Evolutionary conservation across 495 filamentous ascomycete species (phyloP).

Genomic region (Podospora appendiculata): DNA sequence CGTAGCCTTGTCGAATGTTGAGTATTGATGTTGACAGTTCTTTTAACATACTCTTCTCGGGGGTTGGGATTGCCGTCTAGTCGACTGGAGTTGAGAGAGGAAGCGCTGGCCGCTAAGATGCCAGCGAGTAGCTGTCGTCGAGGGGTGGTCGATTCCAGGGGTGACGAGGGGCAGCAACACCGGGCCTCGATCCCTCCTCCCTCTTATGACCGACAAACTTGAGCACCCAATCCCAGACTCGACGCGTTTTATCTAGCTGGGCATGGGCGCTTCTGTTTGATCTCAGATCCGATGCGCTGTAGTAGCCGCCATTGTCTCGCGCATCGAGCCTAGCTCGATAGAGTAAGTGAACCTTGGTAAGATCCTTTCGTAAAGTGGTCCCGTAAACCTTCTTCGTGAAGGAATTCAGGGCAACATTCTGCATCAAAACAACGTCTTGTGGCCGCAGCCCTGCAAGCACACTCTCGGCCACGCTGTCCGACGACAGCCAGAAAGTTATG

Average conservation of each 20-base stretch:
- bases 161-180: neutral
- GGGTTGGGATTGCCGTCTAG: no score
- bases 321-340: constrained; percentile 39
- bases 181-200: neutral
- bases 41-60: no score
- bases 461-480: constrained; percentile 22
- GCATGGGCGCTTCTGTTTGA: constrained; percentile 28
- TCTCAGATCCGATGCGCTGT: constrained; percentile 28
- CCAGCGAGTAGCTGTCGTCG: no score
- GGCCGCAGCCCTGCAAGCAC: constrained; percentile 50
- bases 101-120: no score
- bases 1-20: no score
- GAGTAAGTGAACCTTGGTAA: constrained; percentile 66
- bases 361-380: constrained; percentile 58
- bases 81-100: no score
- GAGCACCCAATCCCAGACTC: constrained; percentile 67
- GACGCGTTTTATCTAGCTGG: constrained; percentile 54
- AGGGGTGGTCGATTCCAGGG: neutral
- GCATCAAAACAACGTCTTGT: constrained; percentile 67
- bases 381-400: constrained; percentile 73
- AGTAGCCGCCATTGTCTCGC: constrained; percentile 35
- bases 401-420: constrained; percentile 65
- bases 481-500: constrained; percentile 73
- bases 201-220: constrained; percentile 47
- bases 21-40: no score